A percentile compares a stretch with the other conserved stretches of the same genome.
phyloP scores from a whole-genome alignment of 495 filamentous ascomycete genomes.

The Trichoderma orchidacearum region DNA sequence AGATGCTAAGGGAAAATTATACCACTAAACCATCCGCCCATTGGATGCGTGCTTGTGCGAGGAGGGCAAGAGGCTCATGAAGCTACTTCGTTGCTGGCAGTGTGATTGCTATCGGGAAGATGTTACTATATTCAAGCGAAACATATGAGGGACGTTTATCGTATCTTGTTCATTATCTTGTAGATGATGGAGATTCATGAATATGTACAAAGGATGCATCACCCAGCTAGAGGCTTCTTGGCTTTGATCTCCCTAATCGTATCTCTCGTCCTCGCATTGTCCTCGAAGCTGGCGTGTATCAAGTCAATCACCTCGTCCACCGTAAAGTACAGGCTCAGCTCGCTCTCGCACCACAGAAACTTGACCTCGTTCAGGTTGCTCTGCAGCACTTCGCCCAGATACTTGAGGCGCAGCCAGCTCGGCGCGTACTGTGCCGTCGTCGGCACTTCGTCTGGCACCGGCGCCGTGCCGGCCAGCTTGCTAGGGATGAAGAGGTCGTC shows the following conservation, averaged over 20 bases:
- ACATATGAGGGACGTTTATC: too few species aligned
- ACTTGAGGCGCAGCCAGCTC: slow-evolving; percentile 83
- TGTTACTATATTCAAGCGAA: too few species aligned
- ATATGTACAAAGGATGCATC: background rate
- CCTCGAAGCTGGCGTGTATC: slow-evolving; percentile 80
- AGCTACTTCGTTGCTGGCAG: background rate
- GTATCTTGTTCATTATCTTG: background rate
- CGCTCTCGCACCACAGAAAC: slow-evolving; percentile 77
- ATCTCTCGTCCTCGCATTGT: slow-evolving; percentile 61
- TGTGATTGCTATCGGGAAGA: too few species aligned
- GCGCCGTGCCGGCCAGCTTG: slow-evolving; percentile 6
- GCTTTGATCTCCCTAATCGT: slow-evolving; percentile 67
- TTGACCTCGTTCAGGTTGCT: slow-evolving; percentile 80
- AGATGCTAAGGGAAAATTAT: slow-evolving; percentile 1
- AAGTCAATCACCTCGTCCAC: slow-evolving; percentile 77
- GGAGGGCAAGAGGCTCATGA: background rate
- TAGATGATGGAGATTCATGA: too few species aligned
- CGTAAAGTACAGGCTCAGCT: slow-evolving; percentile 70
- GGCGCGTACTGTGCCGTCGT: slow-evolving; percentile 67
- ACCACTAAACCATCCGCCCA: slow-evolving; percentile 1
- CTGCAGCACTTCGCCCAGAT: slow-evolving; percentile 77
- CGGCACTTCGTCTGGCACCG: slow-evolving; percentile 31
- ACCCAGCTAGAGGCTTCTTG: slow-evolving; percentile 6
- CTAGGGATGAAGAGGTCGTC: slow-evolving; percentile 65
- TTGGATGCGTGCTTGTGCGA: background rate